Evolutionary conservation across 768 basidiomycete species (phyloP), one percentile per base, ranked within the genome.

Genomic region (Rubroboletus satanas): DNA sequence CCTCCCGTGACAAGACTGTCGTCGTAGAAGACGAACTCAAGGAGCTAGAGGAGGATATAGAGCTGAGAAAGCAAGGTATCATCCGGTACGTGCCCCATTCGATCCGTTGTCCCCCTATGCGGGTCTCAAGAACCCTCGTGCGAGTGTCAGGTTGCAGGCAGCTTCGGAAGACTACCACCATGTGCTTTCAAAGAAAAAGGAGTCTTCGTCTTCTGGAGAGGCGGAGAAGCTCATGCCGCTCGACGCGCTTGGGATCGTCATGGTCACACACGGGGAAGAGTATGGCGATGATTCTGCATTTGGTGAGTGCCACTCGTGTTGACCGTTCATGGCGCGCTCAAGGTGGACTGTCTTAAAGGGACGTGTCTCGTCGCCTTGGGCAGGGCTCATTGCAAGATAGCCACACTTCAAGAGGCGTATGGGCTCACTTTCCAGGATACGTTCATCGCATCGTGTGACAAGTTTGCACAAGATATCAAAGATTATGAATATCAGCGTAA

Each of bases 211-310:
- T 1, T 71, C 83, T 3, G 83, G 83, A 15, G 82, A 84, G 53
- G 56, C 67, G 6, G 87, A 87, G 56, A 92, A 94, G 67, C 76
- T 90, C 35, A 71, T 91, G 11, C 82, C 88, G 0, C 75, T 91
- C 29, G 92, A 94, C 60, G 81, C 83, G 29, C 75, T 96, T 10
- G 93, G 93, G 1, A 78, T 91, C 51, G 88, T 91, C 44, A 93
- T 94, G 92, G 86, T 92, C 52, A 76, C 80, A 26, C 88, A 92
- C 63, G 92, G 92, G 14, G 88, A 90, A 59, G 83, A 92, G 63
- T 85, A 89, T 64, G 82, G 82, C n/a, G 79, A 82, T 1, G 86
- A 89, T 55, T 91, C 89, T 41, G 77, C 79, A 0, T 90, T 84
- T 65, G 89, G 88, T 84, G 55, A 38, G 73, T 66, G 10, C 21